phyloP scores from a whole-genome alignment of 2,329 filamentous ascomycete genomes.

The Diaporthe sp. region DNA sequence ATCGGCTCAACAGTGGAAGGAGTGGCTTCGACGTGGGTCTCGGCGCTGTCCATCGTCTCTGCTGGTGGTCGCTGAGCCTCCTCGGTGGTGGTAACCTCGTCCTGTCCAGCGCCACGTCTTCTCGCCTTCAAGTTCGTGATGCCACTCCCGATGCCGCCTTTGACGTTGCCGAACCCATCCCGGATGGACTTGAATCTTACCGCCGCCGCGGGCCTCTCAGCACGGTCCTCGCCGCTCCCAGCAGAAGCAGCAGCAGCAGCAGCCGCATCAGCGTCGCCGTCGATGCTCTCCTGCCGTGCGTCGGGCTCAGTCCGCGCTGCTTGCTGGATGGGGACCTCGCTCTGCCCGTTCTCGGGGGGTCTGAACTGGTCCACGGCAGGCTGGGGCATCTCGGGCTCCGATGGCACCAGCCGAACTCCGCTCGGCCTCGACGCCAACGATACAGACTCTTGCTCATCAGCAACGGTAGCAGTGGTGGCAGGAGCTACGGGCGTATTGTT shows the following conservation, averaged over 20 bases:
- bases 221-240: not conserved
- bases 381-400: not conserved
- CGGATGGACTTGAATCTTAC: slow-evolving; percentile 24
- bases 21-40: not conserved
- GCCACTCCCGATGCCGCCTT: slow-evolving; percentile 3
- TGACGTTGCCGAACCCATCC: slow-evolving; percentile 6
- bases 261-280: not conserved
- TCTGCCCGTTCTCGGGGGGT: slow-evolving; percentile 28
- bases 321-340: slow-evolving; percentile 24
- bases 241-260: not conserved
- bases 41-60: slow-evolving; percentile 16
- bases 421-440: not conserved
- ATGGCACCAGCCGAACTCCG: slow-evolving; percentile 6
- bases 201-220: slow-evolving; percentile 13
- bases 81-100: not conserved
- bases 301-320: not conserved
- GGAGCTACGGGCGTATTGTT: not conserved
- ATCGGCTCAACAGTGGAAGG: not conserved
- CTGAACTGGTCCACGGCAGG: not conserved
- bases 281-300: not conserved
- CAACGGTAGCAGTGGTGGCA: not conserved
- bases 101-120: slow-evolving; percentile 3
- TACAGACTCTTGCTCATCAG: not conserved
- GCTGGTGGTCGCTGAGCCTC: slow-evolving; percentile 2
- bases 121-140: slow-evolving; percentile 12